Evolutionary conservation across 345 rosid genomes (phyloP).

Genomic region (Eucalyptus camaldulensis): DNA sequence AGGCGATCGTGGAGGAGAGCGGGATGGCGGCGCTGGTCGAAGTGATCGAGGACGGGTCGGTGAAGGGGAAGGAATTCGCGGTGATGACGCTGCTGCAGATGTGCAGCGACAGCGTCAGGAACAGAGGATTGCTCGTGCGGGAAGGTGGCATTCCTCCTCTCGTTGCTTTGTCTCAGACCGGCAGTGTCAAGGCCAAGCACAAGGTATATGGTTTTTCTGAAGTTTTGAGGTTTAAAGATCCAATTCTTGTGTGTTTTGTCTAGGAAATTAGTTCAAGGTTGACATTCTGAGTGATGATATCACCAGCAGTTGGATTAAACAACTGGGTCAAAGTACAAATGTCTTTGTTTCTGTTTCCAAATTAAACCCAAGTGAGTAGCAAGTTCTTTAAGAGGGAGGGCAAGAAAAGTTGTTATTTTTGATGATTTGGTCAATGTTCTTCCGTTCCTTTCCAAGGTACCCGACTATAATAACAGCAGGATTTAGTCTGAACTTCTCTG

Average conservation of each 20-base stretch:
- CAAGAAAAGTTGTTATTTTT: not conserved
- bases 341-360: not conserved
- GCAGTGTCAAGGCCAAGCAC: constrained; percentile 60
- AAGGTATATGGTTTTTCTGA: constrained; percentile 33
- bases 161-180: constrained; percentile 82
- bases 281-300: not conserved
- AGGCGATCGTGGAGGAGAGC: constrained; percentile 76
- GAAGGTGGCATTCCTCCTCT: constrained; percentile 99
- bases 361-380: not conserved
- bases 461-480: not conserved
- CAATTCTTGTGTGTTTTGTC: not conserved
- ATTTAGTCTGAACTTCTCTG: not conserved
- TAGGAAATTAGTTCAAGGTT: not conserved
- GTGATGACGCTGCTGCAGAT: constrained; percentile 72
- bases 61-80: constrained; percentile 84
- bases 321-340: not conserved
- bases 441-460: not conserved
- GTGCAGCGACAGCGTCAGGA: constrained; percentile 61
- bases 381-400: not conserved
- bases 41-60: constrained; percentile 80
- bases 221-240: not conserved
- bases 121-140: constrained; percentile 79
- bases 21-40: constrained; percentile 90
- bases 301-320: not conserved
- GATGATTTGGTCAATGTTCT: not conserved